Base-by-base conservation (phyloP, 495 filamentous ascomycete species). In the Trichoderma gamsii region DNA sequence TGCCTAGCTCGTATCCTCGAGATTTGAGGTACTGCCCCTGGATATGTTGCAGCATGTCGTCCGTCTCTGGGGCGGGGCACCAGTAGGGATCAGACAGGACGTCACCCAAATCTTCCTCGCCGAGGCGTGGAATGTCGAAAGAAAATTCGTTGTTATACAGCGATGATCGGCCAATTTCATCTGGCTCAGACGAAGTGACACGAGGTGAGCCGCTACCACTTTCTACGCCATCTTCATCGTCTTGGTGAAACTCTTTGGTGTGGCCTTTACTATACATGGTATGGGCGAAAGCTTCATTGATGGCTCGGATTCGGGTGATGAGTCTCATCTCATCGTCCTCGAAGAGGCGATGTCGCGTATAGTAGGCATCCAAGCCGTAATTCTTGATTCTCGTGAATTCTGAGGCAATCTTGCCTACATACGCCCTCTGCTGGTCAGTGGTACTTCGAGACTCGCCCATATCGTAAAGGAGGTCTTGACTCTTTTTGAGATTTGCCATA, bases 1-100 rank as follows among this genome's bases (percentile, higher is more conserved):
- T 65, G 8, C 63, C 63, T 3, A 65, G 6, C 32, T 65, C 63
- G 8, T 65, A 65, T 27, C 63, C 63, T 23, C 63, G 63, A 25
- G 63, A 13, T 13, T 41, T 27, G 32, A 65, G 32, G 16, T 65
- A 65, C 16, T 21, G 35, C 21, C 4, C 35, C 32, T 65, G 21
- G 23, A 65, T 65, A 15, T 65, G 63, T 4, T 43, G 1, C n/a
- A 65, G 63, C 35, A 65, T 65, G 32, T n/a, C 11, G 18, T 23
- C 63, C 35, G 7, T 25, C n/a, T 41, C 12, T 13, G 63, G 35
- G 35, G 43, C 18, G 6, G 41, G 7, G 15, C 63, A 65, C 35
- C 41, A 41, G 25, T 65, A 65, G 13, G 63, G 35, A 9, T 65
- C 63, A 12, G 63, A 21, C 8, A 65, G 2, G 3, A 65, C 27